A percentile compares a stretch with the other conserved stretches of the same genome.
Evolutionary conservation across 768 basidiomycete genomes (phyloP).

Genomic region (Daedaleopsis sinensis): DNA sequence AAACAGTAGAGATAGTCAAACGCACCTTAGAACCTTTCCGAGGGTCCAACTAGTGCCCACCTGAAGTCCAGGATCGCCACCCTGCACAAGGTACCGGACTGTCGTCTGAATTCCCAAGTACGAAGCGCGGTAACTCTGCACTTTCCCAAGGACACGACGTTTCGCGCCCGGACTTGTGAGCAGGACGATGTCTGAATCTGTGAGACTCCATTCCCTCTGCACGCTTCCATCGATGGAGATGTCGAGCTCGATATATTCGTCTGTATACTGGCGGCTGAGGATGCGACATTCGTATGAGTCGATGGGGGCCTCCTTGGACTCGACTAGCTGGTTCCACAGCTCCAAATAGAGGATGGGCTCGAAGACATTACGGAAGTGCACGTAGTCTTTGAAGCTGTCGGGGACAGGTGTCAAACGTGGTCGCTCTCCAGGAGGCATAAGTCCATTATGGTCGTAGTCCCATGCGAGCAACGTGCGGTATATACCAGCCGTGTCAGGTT

Average conservation of each 20-base stretch:
- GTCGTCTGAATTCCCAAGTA: slow-evolving; percentile 56
- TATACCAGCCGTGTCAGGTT: slow-evolving; percentile 80
- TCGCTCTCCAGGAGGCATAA: slow-evolving; percentile 59
- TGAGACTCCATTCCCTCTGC: slow-evolving; percentile 71
- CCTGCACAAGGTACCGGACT: slow-evolving; percentile 54
- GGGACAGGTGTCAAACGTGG: slow-evolving; percentile 52
- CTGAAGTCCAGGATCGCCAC: slow-evolving; percentile 60
- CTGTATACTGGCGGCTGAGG: slow-evolving; percentile 66
- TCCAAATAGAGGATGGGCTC: slow-evolving; percentile 87
- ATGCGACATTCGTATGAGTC: slow-evolving; percentile 66
- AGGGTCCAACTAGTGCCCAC: slow-evolving; percentile 72
- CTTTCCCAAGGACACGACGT: slow-evolving; percentile 72
- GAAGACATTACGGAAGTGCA: slow-evolving; percentile 74
- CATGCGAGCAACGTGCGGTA: slow-evolving; percentile 83
- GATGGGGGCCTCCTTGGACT: slow-evolving; percentile 70
- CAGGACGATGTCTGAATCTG: slow-evolving; percentile 86
- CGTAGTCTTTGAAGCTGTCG: slow-evolving; percentile 61
- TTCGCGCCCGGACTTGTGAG: slow-evolving; percentile 61
- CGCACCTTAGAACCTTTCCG: slow-evolving; percentile 82
- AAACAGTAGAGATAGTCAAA: slow-evolving; percentile 2
- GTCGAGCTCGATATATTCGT: slow-evolving; percentile 85
- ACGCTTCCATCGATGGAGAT: slow-evolving; percentile 59
- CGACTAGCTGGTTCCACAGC: slow-evolving; percentile 85
- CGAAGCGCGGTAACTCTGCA: slow-evolving; percentile 47
- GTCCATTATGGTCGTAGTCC: slow-evolving; percentile 73